Conservation (phyloP, 495 filamentous ascomycete genomes). For the Hamigera avellanea region DNA sequence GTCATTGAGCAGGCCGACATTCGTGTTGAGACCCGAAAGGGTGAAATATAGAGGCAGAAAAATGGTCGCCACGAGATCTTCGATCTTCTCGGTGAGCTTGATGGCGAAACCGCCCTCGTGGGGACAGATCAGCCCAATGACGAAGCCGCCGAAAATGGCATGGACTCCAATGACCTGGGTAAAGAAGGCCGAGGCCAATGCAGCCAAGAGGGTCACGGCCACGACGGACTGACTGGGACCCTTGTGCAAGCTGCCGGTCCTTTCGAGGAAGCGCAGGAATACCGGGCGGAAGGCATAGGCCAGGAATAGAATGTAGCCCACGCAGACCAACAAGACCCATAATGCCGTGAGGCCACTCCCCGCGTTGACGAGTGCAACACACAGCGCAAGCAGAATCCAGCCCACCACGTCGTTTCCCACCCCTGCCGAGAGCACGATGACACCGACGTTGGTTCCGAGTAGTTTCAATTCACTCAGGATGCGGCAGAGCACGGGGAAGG, state of each 20-base stretch:
- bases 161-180: slow-evolving; percentile 89
- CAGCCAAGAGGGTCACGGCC: slow-evolving; percentile 67
- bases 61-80: slow-evolving; percentile 81
- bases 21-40: slow-evolving; percentile 78
- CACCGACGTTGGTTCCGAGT: slow-evolving; percentile 70
- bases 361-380: slow-evolving; percentile 88
- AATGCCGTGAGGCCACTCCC: slow-evolving; percentile 74
- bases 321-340: slow-evolving; percentile 67
- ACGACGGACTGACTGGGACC: slow-evolving; percentile 84
- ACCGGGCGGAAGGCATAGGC: slow-evolving; percentile 62
- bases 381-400: slow-evolving; percentile 90
- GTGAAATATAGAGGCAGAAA: slow-evolving; percentile 95
- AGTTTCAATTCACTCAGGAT: slow-evolving; percentile 91
- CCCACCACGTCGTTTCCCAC: slow-evolving; percentile 94
- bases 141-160: slow-evolving; percentile 81
- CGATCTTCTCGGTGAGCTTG: slow-evolving; percentile 90
- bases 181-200: slow-evolving; percentile 82
- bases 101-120: slow-evolving; percentile 93
- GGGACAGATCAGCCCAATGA: slow-evolving; percentile 84
- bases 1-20: slow-evolving; percentile 73
- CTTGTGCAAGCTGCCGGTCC: slow-evolving; percentile 72
- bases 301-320: slow-evolving; percentile 71
- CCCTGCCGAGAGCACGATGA: slow-evolving; percentile 85
- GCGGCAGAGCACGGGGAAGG: slow-evolving; percentile 90
- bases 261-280: slow-evolving; percentile 64